A percentile compares a stretch with the other conserved stretches of the same genome.
Conservation (phyloP, 768 basidiomycete genomes). For the Collybiopsis confluens region DNA sequence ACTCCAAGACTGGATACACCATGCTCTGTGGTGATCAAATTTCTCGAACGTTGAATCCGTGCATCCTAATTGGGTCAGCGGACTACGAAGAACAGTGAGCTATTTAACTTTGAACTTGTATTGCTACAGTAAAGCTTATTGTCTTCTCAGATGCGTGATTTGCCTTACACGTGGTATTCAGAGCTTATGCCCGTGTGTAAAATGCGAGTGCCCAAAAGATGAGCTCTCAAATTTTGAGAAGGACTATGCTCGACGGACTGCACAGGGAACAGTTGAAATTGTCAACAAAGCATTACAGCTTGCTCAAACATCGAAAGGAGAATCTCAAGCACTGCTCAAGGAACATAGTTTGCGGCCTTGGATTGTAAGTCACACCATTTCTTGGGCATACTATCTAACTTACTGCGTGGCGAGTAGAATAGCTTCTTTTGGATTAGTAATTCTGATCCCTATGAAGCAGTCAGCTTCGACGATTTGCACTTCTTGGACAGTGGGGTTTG, state of each 20-base stretch:
- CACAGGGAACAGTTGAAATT: neutral
- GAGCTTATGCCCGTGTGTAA: neutral
- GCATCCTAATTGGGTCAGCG: neutral
- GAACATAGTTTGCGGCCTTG: neutral
- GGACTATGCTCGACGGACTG: neutral
- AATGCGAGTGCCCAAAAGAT: neutral
- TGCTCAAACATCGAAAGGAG: neutral
- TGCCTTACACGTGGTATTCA: neutral
- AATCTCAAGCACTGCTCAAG: neutral
- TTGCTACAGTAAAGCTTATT: neutral
- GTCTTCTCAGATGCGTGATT: neutral
- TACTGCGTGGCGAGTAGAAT: neutral
- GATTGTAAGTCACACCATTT: neutral
- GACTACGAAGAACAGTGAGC: neutral
- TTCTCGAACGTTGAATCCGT: neutral
- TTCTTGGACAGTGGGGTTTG: neutral
- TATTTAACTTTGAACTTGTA: neutral
- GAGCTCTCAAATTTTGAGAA: neutral
- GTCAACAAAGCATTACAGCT: neutral
- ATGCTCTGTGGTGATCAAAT: constrained; percentile 25
- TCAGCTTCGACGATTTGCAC: neutral
- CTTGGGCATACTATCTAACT: neutral
- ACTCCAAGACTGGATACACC: constrained; percentile 17
- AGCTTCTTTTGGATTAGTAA: neutral
- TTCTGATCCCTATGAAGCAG: neutral